Percentiles rank a stretch among this genome's conserved stretches.
Evolutionary conservation across 202 grass and related monocot species (phyloP).

Genomic region (Panicum virgatum): DNA sequence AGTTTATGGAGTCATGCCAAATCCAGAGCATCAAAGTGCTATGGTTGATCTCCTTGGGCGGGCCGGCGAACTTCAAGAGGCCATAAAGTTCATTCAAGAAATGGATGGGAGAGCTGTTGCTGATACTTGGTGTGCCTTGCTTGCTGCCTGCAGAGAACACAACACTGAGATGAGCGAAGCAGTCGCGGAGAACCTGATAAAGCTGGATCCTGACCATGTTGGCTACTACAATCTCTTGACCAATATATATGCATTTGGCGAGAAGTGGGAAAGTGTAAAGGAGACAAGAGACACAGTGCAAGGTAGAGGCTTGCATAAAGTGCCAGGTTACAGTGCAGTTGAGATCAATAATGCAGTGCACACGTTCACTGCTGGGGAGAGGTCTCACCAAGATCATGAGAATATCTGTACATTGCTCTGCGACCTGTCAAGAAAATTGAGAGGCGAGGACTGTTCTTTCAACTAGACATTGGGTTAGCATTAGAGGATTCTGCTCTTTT

Average conservation of each 20-base stretch:
- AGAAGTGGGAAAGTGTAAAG: conserved; percentile 53
- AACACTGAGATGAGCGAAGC: conserved; percentile 42
- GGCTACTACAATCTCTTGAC: conserved; percentile 67
- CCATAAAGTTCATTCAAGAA: conserved; percentile 37
- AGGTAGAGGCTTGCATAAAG: conserved; percentile 48
- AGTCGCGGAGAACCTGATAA: conserved; percentile 45
- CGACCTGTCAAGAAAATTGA: conserved; percentile 39
- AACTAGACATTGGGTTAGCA: background rate
- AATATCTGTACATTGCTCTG: conserved; percentile 36
- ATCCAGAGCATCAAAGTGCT: conserved; percentile 45
- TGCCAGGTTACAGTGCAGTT: conserved; percentile 54
- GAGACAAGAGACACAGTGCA: conserved; percentile 36
- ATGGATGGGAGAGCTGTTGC: conserved; percentile 37
- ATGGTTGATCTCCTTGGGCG: conserved; percentile 75
- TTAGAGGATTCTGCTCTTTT: conserved; percentile 32
- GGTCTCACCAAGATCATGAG: conserved; percentile 36
- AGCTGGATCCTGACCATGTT: conserved; percentile 46
- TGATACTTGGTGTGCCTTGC: conserved; percentile 66
- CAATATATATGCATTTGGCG: conserved; percentile 67
- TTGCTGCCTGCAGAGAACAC: conserved; percentile 60
- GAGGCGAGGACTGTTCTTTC: conserved; percentile 11
- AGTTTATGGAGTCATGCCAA: conserved; percentile 50
- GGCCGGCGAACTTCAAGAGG: conserved; percentile 55
- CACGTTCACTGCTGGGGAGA: conserved; percentile 51
- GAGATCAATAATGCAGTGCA: conserved; percentile 48